These are phyloP conservation scores for Plasmodium ovale DNA, from an alignment of 169 alveolate species.

Conservation along the genomic window DNA sequence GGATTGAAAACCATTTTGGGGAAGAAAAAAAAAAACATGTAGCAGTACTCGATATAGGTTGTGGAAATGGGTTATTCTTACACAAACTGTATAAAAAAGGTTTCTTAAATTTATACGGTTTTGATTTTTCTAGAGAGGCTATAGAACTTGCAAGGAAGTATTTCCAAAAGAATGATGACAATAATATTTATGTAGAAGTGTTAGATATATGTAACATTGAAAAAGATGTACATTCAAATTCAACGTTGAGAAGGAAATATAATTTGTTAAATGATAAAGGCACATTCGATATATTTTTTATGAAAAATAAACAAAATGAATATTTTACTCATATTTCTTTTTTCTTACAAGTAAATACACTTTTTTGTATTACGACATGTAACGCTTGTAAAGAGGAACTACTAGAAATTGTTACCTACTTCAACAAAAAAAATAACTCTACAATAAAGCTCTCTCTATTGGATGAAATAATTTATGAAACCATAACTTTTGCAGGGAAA, in stretches of 20 bases:
- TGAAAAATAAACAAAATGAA: slow-evolving; percentile 75
- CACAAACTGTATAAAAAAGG: slow-evolving; percentile 65
- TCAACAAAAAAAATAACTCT: slow-evolving; percentile 9
- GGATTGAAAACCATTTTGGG: slow-evolving; percentile 29
- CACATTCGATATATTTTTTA: slow-evolving; percentile 81
- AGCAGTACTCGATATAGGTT: slow-evolving; percentile 80
- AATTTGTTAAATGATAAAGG: slow-evolving; percentile 82
- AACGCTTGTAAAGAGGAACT: slow-evolving; percentile 82
- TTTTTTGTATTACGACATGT: slow-evolving; percentile 78
- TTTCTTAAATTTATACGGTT: slow-evolving; percentile 76
- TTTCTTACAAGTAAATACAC: slow-evolving; percentile 73
- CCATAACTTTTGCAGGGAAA: slow-evolving; percentile 46
- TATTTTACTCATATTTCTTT: slow-evolving; percentile 65
- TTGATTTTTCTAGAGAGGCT: slow-evolving; percentile 80
- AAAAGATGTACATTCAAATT: neutral
- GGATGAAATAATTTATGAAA: slow-evolving; percentile 64
- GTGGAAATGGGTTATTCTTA: slow-evolving; percentile 82
- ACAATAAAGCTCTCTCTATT: slow-evolving; percentile 7
- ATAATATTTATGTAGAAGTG: slow-evolving; percentile 64
- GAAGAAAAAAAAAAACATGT: slow-evolving; percentile 32
- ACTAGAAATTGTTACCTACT: slow-evolving; percentile 29
- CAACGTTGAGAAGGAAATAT: slow-evolving; percentile 50
- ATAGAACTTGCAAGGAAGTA: slow-evolving; percentile 78
- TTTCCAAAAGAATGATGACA: slow-evolving; percentile 8
- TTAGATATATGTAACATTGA: slow-evolving; percentile 56